Evolutionary conservation across 495 filamentous ascomycete species (phyloP).

Genomic region (Friedmanniomyces simplex): DNA sequence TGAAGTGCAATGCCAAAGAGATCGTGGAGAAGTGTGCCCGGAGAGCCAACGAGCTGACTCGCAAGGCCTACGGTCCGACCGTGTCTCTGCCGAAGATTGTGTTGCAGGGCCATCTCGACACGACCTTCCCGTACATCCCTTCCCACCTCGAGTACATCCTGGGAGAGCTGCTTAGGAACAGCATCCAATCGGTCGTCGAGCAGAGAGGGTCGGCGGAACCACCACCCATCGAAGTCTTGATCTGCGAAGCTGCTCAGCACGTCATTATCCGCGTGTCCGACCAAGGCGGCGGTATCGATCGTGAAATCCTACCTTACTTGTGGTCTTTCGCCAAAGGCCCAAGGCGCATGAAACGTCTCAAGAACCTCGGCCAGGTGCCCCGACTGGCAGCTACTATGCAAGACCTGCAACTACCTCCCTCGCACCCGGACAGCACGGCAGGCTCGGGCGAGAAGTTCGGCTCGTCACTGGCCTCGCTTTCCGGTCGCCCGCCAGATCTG

Average conservation of each 20-base stretch:
- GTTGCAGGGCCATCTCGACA: constrained; percentile 76
- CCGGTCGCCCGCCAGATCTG: constrained; percentile 74
- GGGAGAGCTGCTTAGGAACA: constrained; percentile 89
- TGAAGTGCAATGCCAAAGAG: constrained; percentile 85
- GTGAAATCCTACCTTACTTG: constrained; percentile 73
- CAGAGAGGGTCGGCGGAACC: constrained; percentile 43
- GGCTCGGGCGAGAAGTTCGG: constrained; percentile 8
- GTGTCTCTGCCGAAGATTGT: constrained; percentile 65
- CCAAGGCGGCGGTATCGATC: constrained; percentile 82
- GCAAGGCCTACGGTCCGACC: constrained; percentile 57
- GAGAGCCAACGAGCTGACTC: constrained; percentile 56
- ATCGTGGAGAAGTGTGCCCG: constrained; percentile 75
- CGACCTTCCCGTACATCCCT: constrained; percentile 91
- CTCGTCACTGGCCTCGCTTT: constrained; percentile 64
- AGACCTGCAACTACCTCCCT: constrained; percentile 45
- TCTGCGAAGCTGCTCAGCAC: constrained; percentile 90
- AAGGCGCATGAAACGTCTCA: constrained; percentile 56
- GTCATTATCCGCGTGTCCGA: constrained; percentile 95
- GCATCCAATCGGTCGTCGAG: constrained; percentile 83
- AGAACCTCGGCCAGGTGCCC: constrained; percentile 78
- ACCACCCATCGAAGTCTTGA: constrained; percentile 82
- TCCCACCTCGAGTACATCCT: constrained; percentile 96
- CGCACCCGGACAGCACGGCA: not conserved
- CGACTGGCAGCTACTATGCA: constrained; percentile 92
- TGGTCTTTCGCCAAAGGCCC: constrained; percentile 96